These are phyloP conservation scores for Penicillium daleae DNA, from an alignment of 495 filamentous ascomycete genomes.

Conservation along the genomic window DNA sequence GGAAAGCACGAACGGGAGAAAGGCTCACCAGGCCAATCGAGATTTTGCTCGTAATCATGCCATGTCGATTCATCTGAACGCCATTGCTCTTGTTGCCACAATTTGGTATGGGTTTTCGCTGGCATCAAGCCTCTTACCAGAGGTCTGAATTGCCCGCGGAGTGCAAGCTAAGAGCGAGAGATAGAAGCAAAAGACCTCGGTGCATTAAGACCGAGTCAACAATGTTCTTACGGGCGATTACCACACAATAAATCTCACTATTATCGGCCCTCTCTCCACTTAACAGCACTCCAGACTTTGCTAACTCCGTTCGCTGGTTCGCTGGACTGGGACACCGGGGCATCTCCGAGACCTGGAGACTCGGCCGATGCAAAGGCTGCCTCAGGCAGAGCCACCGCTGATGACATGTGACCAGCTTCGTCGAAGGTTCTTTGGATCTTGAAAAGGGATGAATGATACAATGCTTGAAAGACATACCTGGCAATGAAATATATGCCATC, in stretches of 20 bases:
- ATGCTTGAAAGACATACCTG: no score
- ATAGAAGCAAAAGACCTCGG: not conserved
- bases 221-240: not conserved
- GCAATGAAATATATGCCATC: not conserved
- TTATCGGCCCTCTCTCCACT: not conserved
- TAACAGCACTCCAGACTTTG: not conserved
- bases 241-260: not conserved
- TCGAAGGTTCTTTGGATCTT: no score
- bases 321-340: not conserved
- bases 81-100: conserved; percentile 53
- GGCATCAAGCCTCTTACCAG: conserved; percentile 28
- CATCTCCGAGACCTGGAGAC: not conserved
- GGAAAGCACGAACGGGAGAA: conserved; percentile 21
- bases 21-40: conserved; percentile 46
- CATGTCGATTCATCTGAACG: conserved; percentile 60
- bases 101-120: conserved; percentile 55
- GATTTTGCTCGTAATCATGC: conserved; percentile 54
- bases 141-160: conserved; percentile 2
- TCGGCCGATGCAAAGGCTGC: not conserved
- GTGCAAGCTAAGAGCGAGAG: not conserved
- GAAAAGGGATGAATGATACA: no score
- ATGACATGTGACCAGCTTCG: not conserved
- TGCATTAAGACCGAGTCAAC: not conserved
- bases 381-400: not conserved
- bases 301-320: no score